These are phyloP conservation scores for Gaertneriomyces semiglobifer DNA, from an alignment of 192 early-diverging fungal genomes.

Conservation along the genomic window DNA sequence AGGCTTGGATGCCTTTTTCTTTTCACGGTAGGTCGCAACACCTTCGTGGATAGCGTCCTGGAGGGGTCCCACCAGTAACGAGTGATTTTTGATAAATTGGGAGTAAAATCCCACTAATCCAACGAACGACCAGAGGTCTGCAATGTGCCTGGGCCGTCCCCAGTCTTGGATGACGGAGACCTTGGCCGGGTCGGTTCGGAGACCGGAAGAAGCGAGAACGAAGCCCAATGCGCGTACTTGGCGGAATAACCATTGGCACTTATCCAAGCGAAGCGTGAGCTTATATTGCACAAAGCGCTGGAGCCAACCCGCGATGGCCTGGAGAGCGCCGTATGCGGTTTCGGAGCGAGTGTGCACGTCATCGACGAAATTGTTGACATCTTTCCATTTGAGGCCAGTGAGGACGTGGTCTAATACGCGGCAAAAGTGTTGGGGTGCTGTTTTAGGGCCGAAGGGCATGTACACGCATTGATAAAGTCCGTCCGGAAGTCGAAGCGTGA, in stretches of 20 bases:
- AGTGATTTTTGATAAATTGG: neutral
- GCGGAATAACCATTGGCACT: slow-evolving; percentile 36
- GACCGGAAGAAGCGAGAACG: slow-evolving; percentile 30
- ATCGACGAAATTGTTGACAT: slow-evolving; percentile 17
- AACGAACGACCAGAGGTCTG: slow-evolving; percentile 13
- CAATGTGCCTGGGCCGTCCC: slow-evolving; percentile 15
- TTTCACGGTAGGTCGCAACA: neutral
- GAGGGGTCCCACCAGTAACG: neutral
- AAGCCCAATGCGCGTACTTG: slow-evolving; percentile 24
- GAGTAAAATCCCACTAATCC: slow-evolving; percentile 10
- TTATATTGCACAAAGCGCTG: slow-evolving; percentile 17
- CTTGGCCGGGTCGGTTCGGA: slow-evolving; percentile 28
- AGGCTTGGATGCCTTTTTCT: no score
- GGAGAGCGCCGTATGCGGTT: no score
- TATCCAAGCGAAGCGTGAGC: slow-evolving; percentile 33
- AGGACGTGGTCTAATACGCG: slow-evolving; percentile 41
- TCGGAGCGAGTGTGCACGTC: slow-evolving; percentile 17
- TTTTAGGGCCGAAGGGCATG: slow-evolving; percentile 14
- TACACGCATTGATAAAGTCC: no score
- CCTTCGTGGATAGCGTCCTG: slow-evolving; percentile 8
- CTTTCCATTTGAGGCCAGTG: slow-evolving; percentile 3
- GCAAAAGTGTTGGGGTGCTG: slow-evolving; percentile 27
- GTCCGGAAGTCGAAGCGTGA: no score
- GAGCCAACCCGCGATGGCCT: slow-evolving; percentile 23
- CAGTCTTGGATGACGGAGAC: slow-evolving; percentile 25